phyloP scores from a whole-genome alignment of 139 green algal genomes.

The Haematococcus lacustris region DNA sequence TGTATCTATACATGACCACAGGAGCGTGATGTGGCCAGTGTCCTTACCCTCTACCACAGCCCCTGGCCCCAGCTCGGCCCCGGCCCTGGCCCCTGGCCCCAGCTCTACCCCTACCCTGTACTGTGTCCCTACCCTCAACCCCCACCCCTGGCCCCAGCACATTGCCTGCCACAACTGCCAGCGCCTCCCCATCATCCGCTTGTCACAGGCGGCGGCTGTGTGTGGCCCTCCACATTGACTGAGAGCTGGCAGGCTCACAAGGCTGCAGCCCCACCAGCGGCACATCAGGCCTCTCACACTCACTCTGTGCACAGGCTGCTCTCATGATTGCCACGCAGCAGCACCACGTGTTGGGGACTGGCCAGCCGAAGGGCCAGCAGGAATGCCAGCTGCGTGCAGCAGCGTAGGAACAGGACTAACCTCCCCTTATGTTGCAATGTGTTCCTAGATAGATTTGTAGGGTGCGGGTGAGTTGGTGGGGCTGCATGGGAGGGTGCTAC shows the following conservation, averaged over 20 bases:
- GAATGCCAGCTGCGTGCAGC: constrained; percentile 65
- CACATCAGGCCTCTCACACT: background rate
- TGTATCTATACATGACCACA: too few species aligned
- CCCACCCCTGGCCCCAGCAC: background rate
- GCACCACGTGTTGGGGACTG: constrained; percentile 73
- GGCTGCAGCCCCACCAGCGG: background rate
- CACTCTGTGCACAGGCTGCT: constrained; percentile 11
- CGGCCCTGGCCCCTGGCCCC: too few species aligned
- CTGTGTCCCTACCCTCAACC: background rate
- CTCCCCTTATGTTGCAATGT: too few species aligned
- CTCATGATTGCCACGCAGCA: constrained; percentile 90
- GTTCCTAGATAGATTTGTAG: too few species aligned
- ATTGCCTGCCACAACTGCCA: background rate
- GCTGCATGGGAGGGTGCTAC: too few species aligned
- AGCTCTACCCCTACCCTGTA: too few species aligned
- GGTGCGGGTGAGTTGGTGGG: too few species aligned
- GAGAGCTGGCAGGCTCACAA: background rate
- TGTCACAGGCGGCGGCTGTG: background rate
- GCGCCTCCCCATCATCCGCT: background rate
- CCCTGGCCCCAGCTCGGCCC: too few species aligned
- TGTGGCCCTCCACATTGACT: background rate
- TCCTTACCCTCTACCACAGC: too few species aligned
- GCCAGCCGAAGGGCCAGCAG: constrained; percentile 72
- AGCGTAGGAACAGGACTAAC: too few species aligned
- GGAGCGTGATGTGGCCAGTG: too few species aligned